phyloP scores from a whole-genome alignment of 23 red algal genomes.

The Cyanidioschyzon merolae region DNA sequence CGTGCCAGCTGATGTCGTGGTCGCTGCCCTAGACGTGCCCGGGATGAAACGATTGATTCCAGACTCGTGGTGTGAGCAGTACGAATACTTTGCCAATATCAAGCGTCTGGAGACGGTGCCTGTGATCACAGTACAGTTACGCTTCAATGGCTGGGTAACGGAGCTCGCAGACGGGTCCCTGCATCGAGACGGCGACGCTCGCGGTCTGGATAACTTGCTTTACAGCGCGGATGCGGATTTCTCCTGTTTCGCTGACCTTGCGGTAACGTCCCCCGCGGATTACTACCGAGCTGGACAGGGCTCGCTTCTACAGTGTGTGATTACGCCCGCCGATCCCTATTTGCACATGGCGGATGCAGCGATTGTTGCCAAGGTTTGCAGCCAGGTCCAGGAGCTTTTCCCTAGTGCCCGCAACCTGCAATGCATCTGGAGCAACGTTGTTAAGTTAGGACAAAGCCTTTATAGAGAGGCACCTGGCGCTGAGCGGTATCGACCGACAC shows the following conservation, averaged over 20 bases:
- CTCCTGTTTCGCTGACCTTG: conserved; percentile 88
- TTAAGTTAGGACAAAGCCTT: conserved; percentile 66
- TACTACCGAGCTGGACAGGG: conserved; percentile 77
- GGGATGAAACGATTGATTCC: conserved; percentile 66
- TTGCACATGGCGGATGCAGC: conserved; percentile 31
- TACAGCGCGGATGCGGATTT: conserved; percentile 88
- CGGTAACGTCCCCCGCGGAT: conserved; percentile 69
- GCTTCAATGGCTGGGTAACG: conserved; percentile 91
- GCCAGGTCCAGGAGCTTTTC: conserved; percentile 58
- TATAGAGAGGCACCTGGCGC: conserved; percentile 71
- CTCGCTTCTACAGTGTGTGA: conserved; percentile 66
- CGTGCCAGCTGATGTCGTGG: conserved; percentile 55
- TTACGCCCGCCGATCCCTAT: conserved; percentile 77
- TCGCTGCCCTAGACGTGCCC: conserved; percentile 74
- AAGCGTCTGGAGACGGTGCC: conserved; percentile 56
- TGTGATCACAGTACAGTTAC: conserved; percentile 82
- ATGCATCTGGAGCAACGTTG: conserved; percentile 68
- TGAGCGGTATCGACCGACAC: conserved; percentile 48
- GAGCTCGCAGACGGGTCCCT: conserved; percentile 34
- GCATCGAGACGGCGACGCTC: conserved; percentile 24
- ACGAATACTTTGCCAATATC: conserved; percentile 41
- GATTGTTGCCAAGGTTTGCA: conserved; percentile 42
- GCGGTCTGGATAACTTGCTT: conserved; percentile 76
- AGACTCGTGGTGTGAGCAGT: conserved; percentile 29
- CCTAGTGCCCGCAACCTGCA: conserved; percentile 41